Base-by-base conservation (phyloP, 2,329 filamentous ascomycete genomes). In the Tolypocladium endophyticum region DNA sequence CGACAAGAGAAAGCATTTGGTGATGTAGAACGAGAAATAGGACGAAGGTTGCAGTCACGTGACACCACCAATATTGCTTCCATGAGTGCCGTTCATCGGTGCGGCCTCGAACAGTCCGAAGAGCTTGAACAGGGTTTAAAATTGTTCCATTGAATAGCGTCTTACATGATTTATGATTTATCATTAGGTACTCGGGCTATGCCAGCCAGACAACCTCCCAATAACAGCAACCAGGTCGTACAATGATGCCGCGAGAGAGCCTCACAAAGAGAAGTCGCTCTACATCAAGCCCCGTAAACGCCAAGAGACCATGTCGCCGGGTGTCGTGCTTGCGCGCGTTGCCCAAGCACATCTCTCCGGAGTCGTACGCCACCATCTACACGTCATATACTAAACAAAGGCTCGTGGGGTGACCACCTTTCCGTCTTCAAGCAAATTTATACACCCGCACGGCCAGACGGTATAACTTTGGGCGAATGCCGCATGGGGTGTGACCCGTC, bases 101-200 rank as follows among this genome's bases (percentile, higher is more conserved):
- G 30, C 50, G 14, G 35, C 30, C 30, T 54, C 35, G 20, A 33
- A 23, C 20, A 36, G 20, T 20, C 3, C 12, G n/a, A 18, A n/a
- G 50, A 35, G 30, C 30, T 54, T 36, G 30, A 20, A 36, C 30
- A 23, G 20, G 3, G 20, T 3, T 36, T 14, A 33, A 23, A n/a
- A 36, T 16, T 8, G 20, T 54, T 53, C 50, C 50, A 23, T 35
- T 23, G n/a, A 5, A 36, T 54, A 18, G 7, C 30, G 18, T 33
- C 11, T 52, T 52, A 36, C 20, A 54, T 55, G 55, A 57, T 61
- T 61, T 62, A 62, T 56, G 55, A 64, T 67, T 63, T 61, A 63
- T 69, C 66, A 70, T 70, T 70, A 68, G 65, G 70, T 67, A 67
- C 65, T 69, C 68, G 68, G 65, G 64, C 64, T 65, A 54, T 23